Base-by-base conservation (phyloP, 352 stramenopile species). In the Phytopythium helicoides region DNA sequence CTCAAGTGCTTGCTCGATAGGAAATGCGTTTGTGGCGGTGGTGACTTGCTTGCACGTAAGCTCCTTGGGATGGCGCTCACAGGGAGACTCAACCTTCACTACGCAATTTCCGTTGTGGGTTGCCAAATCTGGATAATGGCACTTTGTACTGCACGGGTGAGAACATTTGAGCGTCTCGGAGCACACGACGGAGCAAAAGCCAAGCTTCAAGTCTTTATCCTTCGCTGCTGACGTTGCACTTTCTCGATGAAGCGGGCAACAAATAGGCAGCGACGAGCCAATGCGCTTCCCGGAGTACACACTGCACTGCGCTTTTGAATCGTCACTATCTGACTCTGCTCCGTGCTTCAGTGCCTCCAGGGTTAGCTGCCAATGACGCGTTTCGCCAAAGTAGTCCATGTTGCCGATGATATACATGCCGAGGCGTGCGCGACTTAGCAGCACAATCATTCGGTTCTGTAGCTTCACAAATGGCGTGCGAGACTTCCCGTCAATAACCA, bases 401-500 rank as follows among this genome's bases (percentile, higher is more conserved):
- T 96, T 96, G 0, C 80, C 85, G 2, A 96, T 50, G 15, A 96
- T 77, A 47, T 89, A 96, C 67, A 93, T 90, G 5, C 83, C 88
- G 25, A 96, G 65, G 3, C 88, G 69, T 40, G 88, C 86, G 51
- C 88, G 82, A 66, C 82, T 94, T 23, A 96, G 60, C 19, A 96
- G 60, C 8, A 96, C 88, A 51, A 96, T 93, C 81, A 96, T 95
- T 3, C 86, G 73, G 48, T 96, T 96, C 46, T 88, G 76, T 5
- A 94, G 54, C 50, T 94, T 95, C n/a, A 95, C 87, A 55, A 94
- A 94, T 6, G 80, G 74, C 4, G 81, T 93, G n/a, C 67, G 73
- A 39, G 87, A 94, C 45, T 93, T 95, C 10, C 84, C 81, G 52
- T 96, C 87, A 23, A 95, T 93, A 40, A 96, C 87, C 19, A 96